Evolutionary conservation across 108 stramenopile species (phyloP).

Genomic region (Cyclotella baltica): DNA sequence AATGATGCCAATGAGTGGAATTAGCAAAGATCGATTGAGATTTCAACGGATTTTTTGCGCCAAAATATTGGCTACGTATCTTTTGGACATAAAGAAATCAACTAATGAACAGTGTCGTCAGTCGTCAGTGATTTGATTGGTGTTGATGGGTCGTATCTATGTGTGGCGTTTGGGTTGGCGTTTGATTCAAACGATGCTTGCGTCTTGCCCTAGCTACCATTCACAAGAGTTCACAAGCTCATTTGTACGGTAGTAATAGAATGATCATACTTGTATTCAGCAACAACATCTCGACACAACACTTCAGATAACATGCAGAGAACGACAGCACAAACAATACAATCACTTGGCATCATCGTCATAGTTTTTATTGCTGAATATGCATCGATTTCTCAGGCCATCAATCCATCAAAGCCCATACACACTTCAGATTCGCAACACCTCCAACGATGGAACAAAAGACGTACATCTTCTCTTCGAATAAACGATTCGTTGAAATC

Average conservation of each 20-base stretch:
- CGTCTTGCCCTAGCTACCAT: no score
- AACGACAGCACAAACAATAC: background rate
- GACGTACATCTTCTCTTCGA: background rate
- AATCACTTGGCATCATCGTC: background rate
- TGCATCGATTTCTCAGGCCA: background rate
- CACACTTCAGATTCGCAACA: background rate
- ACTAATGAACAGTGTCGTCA: no score
- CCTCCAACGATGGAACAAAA: background rate
- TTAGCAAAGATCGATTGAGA: no score
- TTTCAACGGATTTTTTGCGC: no score
- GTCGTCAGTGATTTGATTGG: no score
- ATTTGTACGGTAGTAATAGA: no score
- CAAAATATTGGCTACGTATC: background rate
- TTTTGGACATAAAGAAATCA: background rate
- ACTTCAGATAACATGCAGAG: background rate
- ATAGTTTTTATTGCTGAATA: background rate
- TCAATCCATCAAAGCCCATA: background rate
- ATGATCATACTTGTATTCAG: no score
- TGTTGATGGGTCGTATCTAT: no score
- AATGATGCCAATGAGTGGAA: no score
- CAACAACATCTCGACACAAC: background rate
- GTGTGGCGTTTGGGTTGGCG: no score
- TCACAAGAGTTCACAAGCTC: no score
- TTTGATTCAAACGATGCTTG: no score
- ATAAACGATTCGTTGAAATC: background rate